phyloP scores from a whole-genome alignment of 116 monocot species.

The Phalaenopsis hybrid region DNA sequence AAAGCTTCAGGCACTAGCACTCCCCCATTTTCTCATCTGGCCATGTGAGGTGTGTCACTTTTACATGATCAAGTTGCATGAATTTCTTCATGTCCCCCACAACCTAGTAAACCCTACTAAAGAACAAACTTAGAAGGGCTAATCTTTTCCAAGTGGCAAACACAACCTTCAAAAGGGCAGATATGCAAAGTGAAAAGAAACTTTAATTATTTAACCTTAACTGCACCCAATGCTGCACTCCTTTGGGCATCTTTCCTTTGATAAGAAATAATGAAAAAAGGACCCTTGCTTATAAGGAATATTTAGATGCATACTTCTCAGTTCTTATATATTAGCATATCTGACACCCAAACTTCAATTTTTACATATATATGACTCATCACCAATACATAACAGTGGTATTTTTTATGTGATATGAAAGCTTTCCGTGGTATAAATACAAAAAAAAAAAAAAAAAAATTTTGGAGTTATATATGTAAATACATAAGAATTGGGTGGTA shows the following conservation, averaged over 20 bases:
- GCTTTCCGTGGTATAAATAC: too few relatives aligned
- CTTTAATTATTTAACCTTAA: not conserved
- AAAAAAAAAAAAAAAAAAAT: too few relatives aligned
- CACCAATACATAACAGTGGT: too few relatives aligned
- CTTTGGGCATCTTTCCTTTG: not conserved
- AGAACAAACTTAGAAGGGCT: not conserved
- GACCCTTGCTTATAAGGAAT: not conserved
- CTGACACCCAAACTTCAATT: too few relatives aligned
- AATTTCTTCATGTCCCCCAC: not conserved
- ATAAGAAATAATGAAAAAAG: not conserved
- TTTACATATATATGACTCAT: too few relatives aligned
- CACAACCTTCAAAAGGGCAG: not conserved
- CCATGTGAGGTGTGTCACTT: not conserved
- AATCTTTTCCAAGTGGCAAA: not conserved
- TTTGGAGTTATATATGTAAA: too few relatives aligned
- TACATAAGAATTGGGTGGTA: too few relatives aligned
- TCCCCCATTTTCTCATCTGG: not conserved
- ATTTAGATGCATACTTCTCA: too few relatives aligned
- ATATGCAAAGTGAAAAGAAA: not conserved
- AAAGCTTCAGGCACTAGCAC: too few relatives aligned
- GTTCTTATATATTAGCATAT: too few relatives aligned
- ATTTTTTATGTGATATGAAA: too few relatives aligned
- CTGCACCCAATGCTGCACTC: not conserved
- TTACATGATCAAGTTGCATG: not conserved
- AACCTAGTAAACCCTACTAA: slow-evolving; percentile 4